A percentile compares a stretch with the other conserved stretches of the same genome.
These are phyloP conservation scores for Diaporthe caulivora DNA, from an alignment of 2,329 filamentous ascomycete species.

Conservation along the genomic window DNA sequence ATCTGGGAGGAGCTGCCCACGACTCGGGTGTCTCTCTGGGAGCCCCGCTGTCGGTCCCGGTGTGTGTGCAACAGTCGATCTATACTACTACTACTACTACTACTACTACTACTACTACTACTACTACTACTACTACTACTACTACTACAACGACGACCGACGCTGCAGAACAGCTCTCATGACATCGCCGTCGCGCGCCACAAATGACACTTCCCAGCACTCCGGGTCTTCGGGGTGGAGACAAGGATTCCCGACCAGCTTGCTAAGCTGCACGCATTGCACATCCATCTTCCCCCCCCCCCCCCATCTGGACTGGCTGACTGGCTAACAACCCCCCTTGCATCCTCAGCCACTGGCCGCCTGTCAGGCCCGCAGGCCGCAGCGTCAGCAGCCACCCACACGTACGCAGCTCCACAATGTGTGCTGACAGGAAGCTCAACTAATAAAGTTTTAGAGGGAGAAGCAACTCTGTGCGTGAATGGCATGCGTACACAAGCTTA, in stretches of 20 bases:
- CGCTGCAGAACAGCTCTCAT: neutral
- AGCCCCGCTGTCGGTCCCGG: neutral
- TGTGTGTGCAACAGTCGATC: neutral
- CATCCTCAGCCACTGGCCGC: slow-evolving; percentile 20
- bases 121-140: too few species aligned
- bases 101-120: too few species aligned
- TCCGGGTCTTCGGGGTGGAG: too few species aligned
- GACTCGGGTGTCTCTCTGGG: neutral
- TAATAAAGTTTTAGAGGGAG: neutral
- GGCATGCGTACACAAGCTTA: neutral
- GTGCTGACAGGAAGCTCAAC: neutral
- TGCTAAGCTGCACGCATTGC: neutral
- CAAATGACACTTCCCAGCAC: neutral
- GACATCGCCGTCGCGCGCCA: neutral
- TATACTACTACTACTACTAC: too few species aligned
- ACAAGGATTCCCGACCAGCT: neutral
- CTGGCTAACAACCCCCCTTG: neutral
- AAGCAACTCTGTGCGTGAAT: neutral
- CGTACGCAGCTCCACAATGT: neutral
- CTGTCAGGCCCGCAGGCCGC: slow-evolving; percentile 30
- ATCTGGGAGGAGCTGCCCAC: neutral
- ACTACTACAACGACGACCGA: too few species aligned
- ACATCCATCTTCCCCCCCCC: too few species aligned
- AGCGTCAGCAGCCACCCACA: slow-evolving; percentile 15
- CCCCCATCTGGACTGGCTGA: too few species aligned